These are phyloP conservation scores for Hysterangium stoloniferum DNA, from an alignment of 768 basidiomycete species.

Conservation along the genomic window DNA sequence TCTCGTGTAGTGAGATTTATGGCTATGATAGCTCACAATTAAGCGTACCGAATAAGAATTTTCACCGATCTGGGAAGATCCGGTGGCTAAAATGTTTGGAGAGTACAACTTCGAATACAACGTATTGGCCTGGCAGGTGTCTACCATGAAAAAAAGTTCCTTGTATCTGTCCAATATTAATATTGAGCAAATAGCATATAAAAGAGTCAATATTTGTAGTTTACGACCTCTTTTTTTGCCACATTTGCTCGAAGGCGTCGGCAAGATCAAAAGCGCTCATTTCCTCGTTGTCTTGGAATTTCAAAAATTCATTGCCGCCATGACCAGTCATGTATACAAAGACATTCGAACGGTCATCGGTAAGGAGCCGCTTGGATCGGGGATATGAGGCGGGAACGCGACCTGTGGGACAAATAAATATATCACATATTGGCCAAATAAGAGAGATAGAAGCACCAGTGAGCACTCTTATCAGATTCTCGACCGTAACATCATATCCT, in stretches of 20 bases:
- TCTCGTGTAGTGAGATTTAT: neutral
- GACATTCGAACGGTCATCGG: conserved; percentile 85
- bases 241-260: conserved; percentile 98
- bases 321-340: conserved; percentile 99
- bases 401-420: conserved; percentile 30
- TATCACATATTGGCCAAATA: neutral
- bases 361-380: conserved; percentile 84
- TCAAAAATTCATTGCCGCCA: conserved; percentile 96
- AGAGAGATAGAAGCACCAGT: conserved; percentile 54
- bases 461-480: conserved; percentile 87
- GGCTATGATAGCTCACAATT: neutral
- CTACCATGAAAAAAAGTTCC: conserved; percentile 95
- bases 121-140: conserved; percentile 96
- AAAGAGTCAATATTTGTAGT: neutral
- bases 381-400: conserved; percentile 80
- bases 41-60: conserved; percentile 84
- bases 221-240: conserved; percentile 87
- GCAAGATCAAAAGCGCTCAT: conserved; percentile 96
- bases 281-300: conserved; percentile 98
- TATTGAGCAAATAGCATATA: neutral
- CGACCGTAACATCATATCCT: conserved; percentile 96
- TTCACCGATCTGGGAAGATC: conserved; percentile 75
- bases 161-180: conserved; percentile 55
- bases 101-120: conserved; percentile 93
- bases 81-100: conserved; percentile 87